Base-by-base conservation (phyloP, 2,329 filamentous ascomycete species). In the Sclerotinia subarctica region DNA sequence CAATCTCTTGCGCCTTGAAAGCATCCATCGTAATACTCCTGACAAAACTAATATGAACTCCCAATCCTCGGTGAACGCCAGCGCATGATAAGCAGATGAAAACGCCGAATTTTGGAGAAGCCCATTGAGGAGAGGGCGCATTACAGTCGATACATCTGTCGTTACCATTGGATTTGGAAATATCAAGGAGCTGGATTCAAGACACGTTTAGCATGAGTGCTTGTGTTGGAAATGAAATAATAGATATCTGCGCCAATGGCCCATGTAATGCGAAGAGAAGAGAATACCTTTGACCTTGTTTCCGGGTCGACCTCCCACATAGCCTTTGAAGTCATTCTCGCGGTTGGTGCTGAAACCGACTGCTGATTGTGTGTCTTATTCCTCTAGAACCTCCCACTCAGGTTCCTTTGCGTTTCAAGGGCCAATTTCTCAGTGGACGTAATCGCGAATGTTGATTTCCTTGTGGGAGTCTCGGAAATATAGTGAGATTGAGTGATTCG, bases 301-400 rank as follows among this genome's bases (percentile, higher is more conserved):
- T 98, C 94, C 60, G 95, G 95, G 81, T 99, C 95, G 73, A 99
- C 93, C 83, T 99, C 95, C 95, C 95, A 99, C 91, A 97, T 94
- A 74, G 85, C 87, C 81, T 94, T 94, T 77, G 87, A 84, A 73
- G 86, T 82, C 86, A 88, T 77, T 24, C 44, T 51, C 35, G 17
- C 29, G 47, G 32, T 52, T 64, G 21, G 24, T 35, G 29, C n/a
- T 52, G 13, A 4, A 42, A 38, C 24, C n/a, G 19, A 44, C 42
- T 58, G 54, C n/a, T 44, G n/a, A 58, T 24, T 58, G n/a, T 26
- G 35, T 19, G n/a, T 62, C 21, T 32, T 62, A 13, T 24, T 35
- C 19, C 26, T 35, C 29, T 35, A 7, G 17, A 49, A 8, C 6
- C 46, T 15, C 35, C 54, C n/a, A 6, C n/a, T 26, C 21, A 38